These are phyloP conservation scores for Aspergillus steynii DNA, from an alignment of 495 filamentous ascomycete species.

Conservation along the genomic window DNA sequence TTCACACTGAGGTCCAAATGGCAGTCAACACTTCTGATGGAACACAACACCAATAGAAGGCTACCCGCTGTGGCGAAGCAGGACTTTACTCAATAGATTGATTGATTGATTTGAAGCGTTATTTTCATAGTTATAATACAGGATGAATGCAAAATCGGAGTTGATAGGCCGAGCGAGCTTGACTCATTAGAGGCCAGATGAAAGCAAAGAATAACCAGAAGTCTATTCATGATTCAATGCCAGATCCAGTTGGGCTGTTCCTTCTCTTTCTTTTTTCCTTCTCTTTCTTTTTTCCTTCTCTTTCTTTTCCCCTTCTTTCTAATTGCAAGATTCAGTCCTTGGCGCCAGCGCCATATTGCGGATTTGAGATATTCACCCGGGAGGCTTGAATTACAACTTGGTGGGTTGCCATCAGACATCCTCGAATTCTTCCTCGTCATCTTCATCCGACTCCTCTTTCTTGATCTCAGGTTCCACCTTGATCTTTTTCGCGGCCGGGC, in stretches of 20 bases:
- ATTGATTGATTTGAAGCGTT: background rate
- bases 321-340: background rate
- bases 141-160: background rate
- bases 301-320: background rate
- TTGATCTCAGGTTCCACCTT: constrained; percentile 38
- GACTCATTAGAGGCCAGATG: too few relatives aligned
- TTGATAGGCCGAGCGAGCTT: background rate
- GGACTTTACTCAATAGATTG: constrained; percentile 3
- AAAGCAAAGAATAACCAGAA: too few relatives aligned
- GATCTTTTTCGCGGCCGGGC: constrained; percentile 44
- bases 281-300: constrained; percentile 2
- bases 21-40: background rate
- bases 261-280: too few relatives aligned
- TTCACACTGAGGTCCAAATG: constrained; percentile 3
- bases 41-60: constrained; percentile 7
- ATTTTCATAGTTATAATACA: background rate
- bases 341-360: constrained; percentile 19
- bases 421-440: constrained; percentile 56
- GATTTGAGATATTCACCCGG: background rate
- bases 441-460: constrained; percentile 51
- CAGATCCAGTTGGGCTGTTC: too few relatives aligned
- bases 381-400: background rate
- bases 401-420: constrained; percentile 34
- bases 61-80: background rate
- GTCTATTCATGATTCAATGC: too few relatives aligned